Evolutionary conservation across 2,329 filamentous ascomycete species (phyloP), one percentile per base, ranked within the genome.

Genomic region (Alternaria angustiovoidea): DNA sequence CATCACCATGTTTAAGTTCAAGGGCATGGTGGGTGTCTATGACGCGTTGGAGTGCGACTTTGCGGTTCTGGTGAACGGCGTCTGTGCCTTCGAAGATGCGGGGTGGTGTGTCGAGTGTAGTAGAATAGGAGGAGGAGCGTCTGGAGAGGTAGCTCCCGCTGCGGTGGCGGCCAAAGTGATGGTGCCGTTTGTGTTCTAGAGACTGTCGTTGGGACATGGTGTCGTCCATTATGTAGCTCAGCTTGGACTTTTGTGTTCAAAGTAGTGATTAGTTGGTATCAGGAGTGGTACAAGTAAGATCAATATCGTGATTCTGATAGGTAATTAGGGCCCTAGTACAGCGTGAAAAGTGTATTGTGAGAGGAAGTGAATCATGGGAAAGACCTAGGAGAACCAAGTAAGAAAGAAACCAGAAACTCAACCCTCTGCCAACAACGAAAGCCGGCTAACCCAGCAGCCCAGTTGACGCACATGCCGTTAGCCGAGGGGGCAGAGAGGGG

Each of bases 51-150:
- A 68, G 59, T 9, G 66, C 58, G 1, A 65, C 57, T 53, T 56
- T 63, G 18, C 57, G 64, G 12, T 68, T 66, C 24, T 62, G 61
- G n/a, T 58, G 43, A 2, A 68, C 58, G 22, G 62, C 57, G 30
- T 68, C 66, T 38, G 66, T 68, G 44, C 66, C 66, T 47, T 67
- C 38, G 57, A 68, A 68, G 36, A 66, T 14, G 26, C 18, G 41
- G 20, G 20, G 39, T 42, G 20, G 2, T 41, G 41, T 41, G 42
- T 41, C 11, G 8, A 11, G n/a, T 24, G 39, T 16, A 4, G 20
- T 4, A 16, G 49, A 36, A 36, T 12, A 5, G 43, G 26, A 57
- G n/a, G 49, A 54, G 7, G 51, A 32, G 32, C 49, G 49, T 28
- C 18, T 54, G 12, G 56, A 56, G 4, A 49, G 49, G 14, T 41